Conservation (phyloP, 805 yeast genomes). For the Saturnispora sanitii region DNA sequence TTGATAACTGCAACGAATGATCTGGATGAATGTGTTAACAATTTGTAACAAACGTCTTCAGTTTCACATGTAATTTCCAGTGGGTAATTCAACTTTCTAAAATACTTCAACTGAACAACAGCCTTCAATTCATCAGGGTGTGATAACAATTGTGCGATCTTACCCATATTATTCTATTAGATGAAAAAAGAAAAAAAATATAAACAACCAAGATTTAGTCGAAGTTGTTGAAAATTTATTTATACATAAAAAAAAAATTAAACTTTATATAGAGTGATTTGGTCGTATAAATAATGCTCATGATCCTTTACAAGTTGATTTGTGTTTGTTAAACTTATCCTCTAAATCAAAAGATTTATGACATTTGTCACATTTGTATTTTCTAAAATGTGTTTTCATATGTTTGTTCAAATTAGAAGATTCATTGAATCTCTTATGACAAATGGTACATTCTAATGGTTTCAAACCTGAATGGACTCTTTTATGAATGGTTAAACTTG, state of each 20-base stretch:
- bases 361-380: constrained; percentile 42
- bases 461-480: constrained; percentile 87
- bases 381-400: constrained; percentile 61
- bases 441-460: constrained; percentile 71
- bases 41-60: constrained; percentile 53
- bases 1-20: constrained; percentile 90
- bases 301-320: constrained; percentile 15
- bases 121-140: constrained; percentile 72
- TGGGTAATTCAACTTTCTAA: constrained; percentile 44
- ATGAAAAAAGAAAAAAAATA: neutral
- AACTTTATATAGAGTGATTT: no score
- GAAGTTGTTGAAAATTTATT: neutral
- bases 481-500: constrained; percentile 73
- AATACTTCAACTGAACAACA: constrained; percentile 47
- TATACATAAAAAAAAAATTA: neutral
- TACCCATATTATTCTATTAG: neutral
- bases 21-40: constrained; percentile 66
- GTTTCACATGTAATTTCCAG: constrained; percentile 33
- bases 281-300: no score
- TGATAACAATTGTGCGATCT: constrained; percentile 38
- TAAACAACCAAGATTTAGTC: neutral
- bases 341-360: constrained; percentile 41
- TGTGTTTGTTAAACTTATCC: constrained; percentile 34
- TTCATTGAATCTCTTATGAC: constrained; percentile 81
- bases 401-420: constrained; percentile 85